Conservation (phyloP, 1,284 basidiomycete species). For the Cryptococcus sp. region DNA sequence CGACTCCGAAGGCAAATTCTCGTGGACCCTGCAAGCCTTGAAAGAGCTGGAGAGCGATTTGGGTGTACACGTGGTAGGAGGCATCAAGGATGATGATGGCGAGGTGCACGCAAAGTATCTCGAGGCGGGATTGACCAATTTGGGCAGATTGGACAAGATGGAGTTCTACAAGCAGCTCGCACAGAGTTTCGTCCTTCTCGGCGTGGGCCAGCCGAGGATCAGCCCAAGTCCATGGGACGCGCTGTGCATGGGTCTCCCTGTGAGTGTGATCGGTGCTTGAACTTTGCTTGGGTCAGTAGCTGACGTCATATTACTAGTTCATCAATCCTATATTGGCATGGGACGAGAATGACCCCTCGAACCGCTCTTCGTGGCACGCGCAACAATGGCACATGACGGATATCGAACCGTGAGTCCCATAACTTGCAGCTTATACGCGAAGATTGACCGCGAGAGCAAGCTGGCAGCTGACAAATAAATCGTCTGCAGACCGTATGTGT, state of each 20-base stretch:
- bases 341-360: constrained; percentile 45
- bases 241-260: constrained; percentile 43
- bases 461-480: background rate
- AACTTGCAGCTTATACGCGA: background rate
- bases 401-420: constrained; percentile 36
- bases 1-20: constrained; percentile 19
- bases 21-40: constrained; percentile 35
- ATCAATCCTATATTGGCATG: constrained; percentile 54
- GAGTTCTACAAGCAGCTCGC: constrained; percentile 32
- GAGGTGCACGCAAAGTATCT: constrained; percentile 14
- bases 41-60: constrained; percentile 18
- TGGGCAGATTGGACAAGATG: constrained; percentile 36
- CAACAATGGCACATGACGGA: constrained; percentile 52
- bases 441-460: background rate
- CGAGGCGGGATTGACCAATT: constrained; percentile 27
- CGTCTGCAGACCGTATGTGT: constrained; percentile 51
- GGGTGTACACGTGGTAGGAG: constrained; percentile 29
- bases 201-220: constrained; percentile 40
- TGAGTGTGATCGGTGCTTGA: constrained; percentile 17
- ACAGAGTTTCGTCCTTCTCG: constrained; percentile 34
- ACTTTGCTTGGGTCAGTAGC: background rate
- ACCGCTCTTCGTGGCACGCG: constrained; percentile 47
- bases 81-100: constrained; percentile 33
- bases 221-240: constrained; percentile 42
- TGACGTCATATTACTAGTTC: constrained; percentile 38